A percentile compares a stretch with the other conserved stretches of the same genome.
phyloP scores from a whole-genome alignment of 2,329 filamentous ascomycete species.

The Diaporthe eres region DNA sequence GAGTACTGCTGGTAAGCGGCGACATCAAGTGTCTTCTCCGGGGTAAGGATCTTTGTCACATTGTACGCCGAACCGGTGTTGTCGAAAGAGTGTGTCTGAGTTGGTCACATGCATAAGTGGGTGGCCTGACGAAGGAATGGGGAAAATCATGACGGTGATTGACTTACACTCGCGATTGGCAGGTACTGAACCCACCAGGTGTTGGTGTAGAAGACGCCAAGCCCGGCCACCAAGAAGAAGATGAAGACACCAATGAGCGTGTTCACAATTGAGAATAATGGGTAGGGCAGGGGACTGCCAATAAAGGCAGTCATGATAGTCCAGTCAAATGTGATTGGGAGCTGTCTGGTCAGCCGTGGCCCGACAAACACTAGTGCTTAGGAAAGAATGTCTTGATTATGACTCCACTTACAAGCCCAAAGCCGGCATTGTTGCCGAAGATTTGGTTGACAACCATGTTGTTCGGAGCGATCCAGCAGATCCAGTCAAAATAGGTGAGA shows the following conservation, averaged over 20 bases:
- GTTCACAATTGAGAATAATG: constrained; percentile 37
- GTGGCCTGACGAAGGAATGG: not conserved
- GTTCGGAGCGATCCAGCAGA: constrained; percentile 38
- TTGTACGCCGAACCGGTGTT: constrained; percentile 31
- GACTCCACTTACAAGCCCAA: constrained; percentile 26
- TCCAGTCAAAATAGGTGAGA: constrained; percentile 39
- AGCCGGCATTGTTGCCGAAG: constrained; percentile 36
- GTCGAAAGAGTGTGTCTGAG: constrained; percentile 35
- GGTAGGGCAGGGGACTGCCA: constrained; percentile 36
- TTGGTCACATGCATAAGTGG: not conserved
- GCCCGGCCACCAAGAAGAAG: constrained; percentile 34
- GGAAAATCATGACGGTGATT: not conserved
- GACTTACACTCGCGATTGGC: constrained; percentile 37
- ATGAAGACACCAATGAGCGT: constrained; percentile 35
- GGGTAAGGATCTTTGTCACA: constrained; percentile 29
- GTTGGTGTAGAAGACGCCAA: constrained; percentile 39
- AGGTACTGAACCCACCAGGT: constrained; percentile 36
- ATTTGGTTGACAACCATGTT: constrained; percentile 39
- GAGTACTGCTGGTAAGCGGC: constrained; percentile 36
- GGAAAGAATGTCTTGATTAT: not conserved
- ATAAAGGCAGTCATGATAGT: constrained; percentile 38
- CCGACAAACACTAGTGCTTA: no score
- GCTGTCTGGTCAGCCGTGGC: constrained; percentile 26
- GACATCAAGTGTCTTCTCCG: constrained; percentile 36
- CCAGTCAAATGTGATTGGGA: constrained; percentile 40